Base-by-base conservation (phyloP, 2,329 filamentous ascomycete species). In the Talaromyces sp. region DNA sequence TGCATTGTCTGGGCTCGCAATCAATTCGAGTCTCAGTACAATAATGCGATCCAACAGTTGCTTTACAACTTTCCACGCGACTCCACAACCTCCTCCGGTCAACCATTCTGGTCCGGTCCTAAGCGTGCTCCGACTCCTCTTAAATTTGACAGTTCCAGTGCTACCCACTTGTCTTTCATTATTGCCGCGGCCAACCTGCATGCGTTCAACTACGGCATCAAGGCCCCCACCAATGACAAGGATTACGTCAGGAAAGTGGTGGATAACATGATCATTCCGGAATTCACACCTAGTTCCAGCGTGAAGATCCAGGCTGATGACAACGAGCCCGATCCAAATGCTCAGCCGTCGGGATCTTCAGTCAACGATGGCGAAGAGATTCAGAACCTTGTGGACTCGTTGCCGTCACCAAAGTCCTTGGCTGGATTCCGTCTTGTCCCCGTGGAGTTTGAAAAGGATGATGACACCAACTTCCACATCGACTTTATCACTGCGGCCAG, bases 361-460 rank as follows among this genome's bases (percentile, higher is more conserved):
- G 86, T 87, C 61, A 88, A 91, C 68, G 92, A 97, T 69, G 84
- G 85, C 54, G 83, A 87, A n/a, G 90, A 94, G 70, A 79, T 97
- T 23, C 81, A 91, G 67, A 84, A 86, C 64, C 86, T 99, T 56
- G 83, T 87, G 16, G 81, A 85, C 16, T 85, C 86, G 64, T 83
- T 99, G 34, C 95, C 95, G 1, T 81, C 88, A 5, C 88, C 94
- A 16, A 93, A 89, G 73, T 87, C 87, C 47, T 81, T 99, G 56
- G 89, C 91, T 30, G 92, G 92, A 36, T 96, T 96, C 84, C 93
- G 93, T 78, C 81, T 99, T 58, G 87, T 88, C 61, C 91, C 94
- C 3, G 95, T 98, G 5, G 95, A 98, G 70, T 99, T 99, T 70
- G 92, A 99, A 79, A 99, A 99, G 83, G 95, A 99, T 67, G 95